Conservation (phyloP, 2,329 filamentous ascomycete species). For the Ilyonectria robusta region DNA sequence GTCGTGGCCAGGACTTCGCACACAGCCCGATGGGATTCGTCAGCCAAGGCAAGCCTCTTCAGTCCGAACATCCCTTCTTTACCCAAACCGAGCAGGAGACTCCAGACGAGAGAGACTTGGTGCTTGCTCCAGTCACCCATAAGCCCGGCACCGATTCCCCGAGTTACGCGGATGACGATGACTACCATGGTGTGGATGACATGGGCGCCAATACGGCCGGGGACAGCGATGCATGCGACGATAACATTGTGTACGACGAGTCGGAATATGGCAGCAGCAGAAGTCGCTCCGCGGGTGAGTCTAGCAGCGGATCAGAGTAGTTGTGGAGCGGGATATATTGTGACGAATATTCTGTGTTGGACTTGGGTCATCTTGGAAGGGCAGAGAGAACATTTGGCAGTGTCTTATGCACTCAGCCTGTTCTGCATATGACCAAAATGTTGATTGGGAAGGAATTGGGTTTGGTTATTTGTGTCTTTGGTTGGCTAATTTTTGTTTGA, state of each 20-base stretch:
- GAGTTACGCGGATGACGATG: constrained; percentile 36
- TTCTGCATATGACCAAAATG: too few relatives aligned
- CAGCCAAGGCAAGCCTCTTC: constrained; percentile 65
- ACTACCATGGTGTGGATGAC: constrained; percentile 42
- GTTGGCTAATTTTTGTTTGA: neutral
- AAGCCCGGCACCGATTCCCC: constrained; percentile 9
- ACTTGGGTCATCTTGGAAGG: too few relatives aligned
- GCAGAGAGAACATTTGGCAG: neutral
- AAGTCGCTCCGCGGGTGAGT: neutral
- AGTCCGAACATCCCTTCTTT: constrained; percentile 67
- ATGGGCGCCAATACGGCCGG: constrained; percentile 46
- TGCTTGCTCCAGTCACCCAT: constrained; percentile 26
- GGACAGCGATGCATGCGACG: constrained; percentile 33
- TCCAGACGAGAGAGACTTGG: neutral
- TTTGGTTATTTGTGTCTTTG: neutral
- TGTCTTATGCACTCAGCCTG: too few relatives aligned
- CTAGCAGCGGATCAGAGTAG: neutral
- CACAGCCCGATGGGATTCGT: constrained; percentile 73
- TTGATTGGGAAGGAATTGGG: too few relatives aligned
- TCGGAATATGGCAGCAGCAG: constrained; percentile 42
- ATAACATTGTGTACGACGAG: constrained; percentile 44
- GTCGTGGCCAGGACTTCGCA: constrained; percentile 69
- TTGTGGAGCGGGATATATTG: neutral
- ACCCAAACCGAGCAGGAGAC: constrained; percentile 19
- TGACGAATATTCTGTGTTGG: neutral